Evolutionary conservation across 306 rosid genomes (phyloP).

Genomic region (Lupinus albus): DNA sequence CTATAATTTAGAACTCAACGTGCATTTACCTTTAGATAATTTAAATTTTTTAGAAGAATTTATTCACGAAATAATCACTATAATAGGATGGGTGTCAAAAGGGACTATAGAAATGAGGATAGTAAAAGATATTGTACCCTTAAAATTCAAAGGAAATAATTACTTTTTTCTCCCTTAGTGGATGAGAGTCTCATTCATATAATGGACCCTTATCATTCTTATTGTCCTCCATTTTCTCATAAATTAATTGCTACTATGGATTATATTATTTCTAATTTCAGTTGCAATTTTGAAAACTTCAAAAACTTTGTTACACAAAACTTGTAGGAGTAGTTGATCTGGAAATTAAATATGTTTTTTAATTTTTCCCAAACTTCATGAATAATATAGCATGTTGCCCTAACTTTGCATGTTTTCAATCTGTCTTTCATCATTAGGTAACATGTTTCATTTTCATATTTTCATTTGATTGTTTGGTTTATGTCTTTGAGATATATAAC

Average conservation of each 20-base stretch:
- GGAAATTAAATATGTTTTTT: slow-evolving; percentile 9
- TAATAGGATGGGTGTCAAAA: no score
- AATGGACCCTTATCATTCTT: no score
- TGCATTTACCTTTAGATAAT: no score
- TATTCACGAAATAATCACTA: no score
- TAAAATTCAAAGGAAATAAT: no score
- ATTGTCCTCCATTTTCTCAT: slow-evolving; percentile 22
- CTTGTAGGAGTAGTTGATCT: not conserved
- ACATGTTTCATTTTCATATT: no score
- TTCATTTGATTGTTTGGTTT: slow-evolving; percentile 17
- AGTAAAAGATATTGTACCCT: not conserved
- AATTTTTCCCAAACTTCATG: not conserved
- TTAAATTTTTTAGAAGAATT: no score
- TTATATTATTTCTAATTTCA: not conserved
- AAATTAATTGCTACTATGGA: not conserved
- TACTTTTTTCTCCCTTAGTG: slow-evolving; percentile 49
- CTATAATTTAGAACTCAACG: no score
- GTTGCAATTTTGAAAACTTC: no score
- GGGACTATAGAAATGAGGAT: slow-evolving; percentile 10
- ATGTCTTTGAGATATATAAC: slow-evolving; percentile 7
- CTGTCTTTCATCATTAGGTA: no score
- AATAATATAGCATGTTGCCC: slow-evolving; percentile 1
- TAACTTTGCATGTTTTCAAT: not conserved
- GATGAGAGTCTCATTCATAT: no score
- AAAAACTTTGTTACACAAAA: no score